Evolutionary conservation across 1,284 basidiomycete genomes (phyloP), one percentile per base, ranked within the genome.

Genomic region (Xerocomus nothofagi): DNA sequence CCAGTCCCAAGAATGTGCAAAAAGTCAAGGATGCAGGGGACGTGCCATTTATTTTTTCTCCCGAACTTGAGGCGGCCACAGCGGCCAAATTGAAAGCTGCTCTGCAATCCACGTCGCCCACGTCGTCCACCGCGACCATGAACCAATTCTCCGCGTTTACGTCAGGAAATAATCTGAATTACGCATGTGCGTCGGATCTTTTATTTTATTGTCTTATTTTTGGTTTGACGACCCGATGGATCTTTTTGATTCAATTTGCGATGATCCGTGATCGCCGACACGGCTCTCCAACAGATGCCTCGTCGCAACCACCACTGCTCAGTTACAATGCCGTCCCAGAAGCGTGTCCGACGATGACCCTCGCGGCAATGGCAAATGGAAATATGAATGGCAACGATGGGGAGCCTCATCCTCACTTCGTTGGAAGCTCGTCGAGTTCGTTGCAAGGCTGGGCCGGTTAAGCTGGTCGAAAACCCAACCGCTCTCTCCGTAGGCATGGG

Each of bases 371-470:
- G 36, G 15, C 36, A 12, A 47, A 52, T 20, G 39, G 44, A 20
- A 23, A 39, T 21, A 6, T 15, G n/a, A 39, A 58, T 29, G 39
- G 43, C 39, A 43, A 38, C 34, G 47, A 52, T 43, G 51, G 42
- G 12, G 39, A 44, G 30, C 31, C 38, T 8, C 32, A 33, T 40
- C 27, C 27, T 5, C 51, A 39, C 36, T 65, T 68, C 36, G 40
- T 58, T 12, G 57, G 55, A 49, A 54, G 53, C 36, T 59, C 61
- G n/a, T 63, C 65, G 43, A 64, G 62, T 48, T 65, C 63, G 41
- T 34, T 65, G 51, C 66, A 63, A 49, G 63, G 63, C 4, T 68
- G 63, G 63, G 63, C 63, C 40, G 63, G 63, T 44, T 68, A 54
- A 42, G 8, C 44, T 47, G 47, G 41, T 20, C 15, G 50, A 32